Base-by-base conservation (phyloP, 2,329 filamentous ascomycete genomes). In the Aspergillus carbonarius region DNA sequence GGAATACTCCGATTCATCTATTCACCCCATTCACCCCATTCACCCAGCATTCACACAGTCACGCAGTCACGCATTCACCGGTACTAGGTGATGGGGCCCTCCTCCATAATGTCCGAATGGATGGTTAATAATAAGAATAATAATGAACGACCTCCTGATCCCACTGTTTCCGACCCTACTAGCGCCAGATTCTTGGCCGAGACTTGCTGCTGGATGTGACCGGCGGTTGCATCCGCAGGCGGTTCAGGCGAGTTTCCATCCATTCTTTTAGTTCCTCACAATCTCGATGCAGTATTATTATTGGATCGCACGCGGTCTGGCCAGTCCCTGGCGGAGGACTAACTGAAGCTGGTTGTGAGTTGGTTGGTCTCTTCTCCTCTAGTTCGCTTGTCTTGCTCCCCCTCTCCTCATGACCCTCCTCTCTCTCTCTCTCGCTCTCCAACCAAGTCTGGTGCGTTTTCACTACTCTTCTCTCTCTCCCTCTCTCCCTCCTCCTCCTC, bases 401-500 rank as follows among this genome's bases (percentile, higher is more conserved):
- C 42, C 55, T 47, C 23, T 46, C 9, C 23, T 46, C 9, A 17
- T 18, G 42, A 25, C 40, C 20, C 48, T 49, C 40, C 20, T n/a
- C n/a, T n/a, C n/a, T n/a, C 32, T 56, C 47, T 23, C 13, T 47
- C 17, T 52, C 40, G 39, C 23, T 37, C 9, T 39, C 39, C 37
- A 35, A 34, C 32, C 37, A 20, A 25, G 18, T 51, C 35, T 27
- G 34, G 20, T 23, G 34, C 18, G 39, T 51, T 25, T 15, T 35
- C 35, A 40, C 18, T 20, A 8, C 39, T 32, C 39, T 40, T 54
- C 55, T 52, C 40, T 49, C 58, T 57, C 35, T 42, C 42, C 46
- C 54, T 47, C 25, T 20, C 27, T 46, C 37, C 20, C 27, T 52
- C 25, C 44, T 40, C 35, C 8, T 13, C 20, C 5, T 20, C 18